Evolutionary conservation across 306 rosid species (phyloP).

Genomic region (Vicia villosa): DNA sequence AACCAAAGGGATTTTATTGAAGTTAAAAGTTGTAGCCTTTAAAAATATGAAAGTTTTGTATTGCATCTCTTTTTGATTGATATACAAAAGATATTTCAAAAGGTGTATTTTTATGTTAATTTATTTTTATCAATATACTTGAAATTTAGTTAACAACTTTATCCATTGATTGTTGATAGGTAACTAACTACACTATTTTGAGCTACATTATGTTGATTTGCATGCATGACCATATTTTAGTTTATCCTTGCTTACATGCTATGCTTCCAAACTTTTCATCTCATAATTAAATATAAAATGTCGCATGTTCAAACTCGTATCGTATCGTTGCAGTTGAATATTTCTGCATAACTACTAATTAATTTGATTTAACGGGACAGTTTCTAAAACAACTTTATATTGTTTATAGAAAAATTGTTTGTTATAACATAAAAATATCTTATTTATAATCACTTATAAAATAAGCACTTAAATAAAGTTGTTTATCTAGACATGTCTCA

Average conservation of each 20-base stretch:
- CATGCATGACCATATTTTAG: not conserved
- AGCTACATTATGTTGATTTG: constrained; percentile 15
- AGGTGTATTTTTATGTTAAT: not conserved
- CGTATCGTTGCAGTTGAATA: too few species aligned
- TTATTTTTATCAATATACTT: constrained; percentile 15
- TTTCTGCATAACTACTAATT: too few species aligned
- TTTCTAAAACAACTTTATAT: too few species aligned
- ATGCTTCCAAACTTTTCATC: constrained; percentile 1
- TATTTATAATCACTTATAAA: not conserved
- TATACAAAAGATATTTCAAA: not conserved
- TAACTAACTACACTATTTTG: not conserved
- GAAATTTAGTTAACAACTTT: constrained; percentile 1
- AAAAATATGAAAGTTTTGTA: not conserved
- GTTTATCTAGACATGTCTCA: not conserved
- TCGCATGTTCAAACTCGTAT: too few species aligned
- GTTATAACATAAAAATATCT: not conserved
- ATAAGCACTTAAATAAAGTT: not conserved
- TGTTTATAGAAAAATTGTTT: too few species aligned
- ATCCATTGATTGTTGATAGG: not conserved
- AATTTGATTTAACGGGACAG: too few species aligned
- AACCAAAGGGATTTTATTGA: too few species aligned
- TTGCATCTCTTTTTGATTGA: not conserved
- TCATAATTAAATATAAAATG: not conserved
- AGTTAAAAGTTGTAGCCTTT: too few species aligned
- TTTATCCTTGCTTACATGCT: not conserved